Conservation (phyloP, 108 stramenopile species). For the Skeletonema menzelii region DNA sequence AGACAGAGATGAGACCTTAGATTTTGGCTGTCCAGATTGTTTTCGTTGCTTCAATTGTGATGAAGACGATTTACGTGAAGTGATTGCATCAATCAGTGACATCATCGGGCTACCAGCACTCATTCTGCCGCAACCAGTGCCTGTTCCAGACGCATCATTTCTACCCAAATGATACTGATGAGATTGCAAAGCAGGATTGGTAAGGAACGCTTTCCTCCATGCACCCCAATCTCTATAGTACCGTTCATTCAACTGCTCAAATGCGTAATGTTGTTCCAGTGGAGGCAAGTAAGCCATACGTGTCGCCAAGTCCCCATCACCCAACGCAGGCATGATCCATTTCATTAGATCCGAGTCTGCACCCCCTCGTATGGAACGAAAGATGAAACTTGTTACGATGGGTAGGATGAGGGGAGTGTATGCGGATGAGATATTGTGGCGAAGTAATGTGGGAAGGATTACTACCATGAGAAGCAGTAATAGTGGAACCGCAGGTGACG, state of each 20-base stretch:
- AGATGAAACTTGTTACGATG: constrained; percentile 31
- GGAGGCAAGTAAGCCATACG: constrained; percentile 64
- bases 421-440: not conserved
- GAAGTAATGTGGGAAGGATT: constrained; percentile 4
- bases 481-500: not conserved
- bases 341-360: not conserved
- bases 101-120: not conserved
- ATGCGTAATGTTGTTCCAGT: constrained; percentile 73
- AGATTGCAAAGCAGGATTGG: constrained; percentile 6
- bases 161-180: not conserved
- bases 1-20: not conserved
- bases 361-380: constrained; percentile 4
- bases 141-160: not conserved
- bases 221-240: constrained; percentile 64
- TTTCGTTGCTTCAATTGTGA: not conserved
- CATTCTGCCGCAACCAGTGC: not conserved
- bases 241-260: constrained; percentile 74
- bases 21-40: not conserved
- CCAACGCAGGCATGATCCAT: not conserved
- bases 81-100: not conserved
- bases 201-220: constrained; percentile 31
- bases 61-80: not conserved
- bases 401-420: constrained; percentile 32
- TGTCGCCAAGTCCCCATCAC: constrained; percentile 4
- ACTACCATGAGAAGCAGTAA: not conserved